Evolutionary conservation across 2,329 filamentous ascomycete genomes (phyloP).

Genomic region (Ambrosiella cleistominuta): DNA sequence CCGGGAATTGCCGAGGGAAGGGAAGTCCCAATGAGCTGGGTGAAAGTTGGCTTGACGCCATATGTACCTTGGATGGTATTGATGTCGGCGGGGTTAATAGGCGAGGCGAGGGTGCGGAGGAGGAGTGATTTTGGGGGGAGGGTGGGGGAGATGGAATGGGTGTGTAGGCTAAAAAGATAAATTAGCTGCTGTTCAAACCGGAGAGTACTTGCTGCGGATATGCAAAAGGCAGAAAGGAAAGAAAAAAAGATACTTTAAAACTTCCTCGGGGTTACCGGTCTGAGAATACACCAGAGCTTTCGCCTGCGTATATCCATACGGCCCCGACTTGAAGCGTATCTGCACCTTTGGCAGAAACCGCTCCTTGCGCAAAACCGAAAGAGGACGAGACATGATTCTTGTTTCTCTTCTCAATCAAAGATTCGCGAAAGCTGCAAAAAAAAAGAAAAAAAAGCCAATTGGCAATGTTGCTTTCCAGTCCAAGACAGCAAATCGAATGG

Average conservation of each 20-base stretch:
- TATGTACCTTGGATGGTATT: slow-evolving; percentile 97
- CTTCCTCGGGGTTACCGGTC: slow-evolving; percentile 57
- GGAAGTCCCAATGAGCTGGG: slow-evolving; percentile 55
- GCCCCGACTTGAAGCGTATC: slow-evolving; percentile 36
- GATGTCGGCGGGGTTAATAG: slow-evolving; percentile 94
- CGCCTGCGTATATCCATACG: slow-evolving; percentile 69
- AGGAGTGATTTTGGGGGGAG: slow-evolving; percentile 50
- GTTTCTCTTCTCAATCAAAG: neutral
- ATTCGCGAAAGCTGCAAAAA: neutral
- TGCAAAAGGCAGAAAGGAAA: neutral
- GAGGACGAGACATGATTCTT: slow-evolving; percentile 1
- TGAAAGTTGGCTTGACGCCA: slow-evolving; percentile 66
- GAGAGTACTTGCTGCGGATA: neutral
- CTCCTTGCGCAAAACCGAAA: neutral
- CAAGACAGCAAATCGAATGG: no score
- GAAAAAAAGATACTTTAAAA: slow-evolving; percentile 34
- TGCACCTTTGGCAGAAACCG: slow-evolving; percentile 14
- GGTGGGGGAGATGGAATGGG: slow-evolving; percentile 58
- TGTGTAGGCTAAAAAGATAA: slow-evolving; percentile 37
- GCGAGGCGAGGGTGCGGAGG: slow-evolving; percentile 72
- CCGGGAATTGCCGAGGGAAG: slow-evolving; percentile 63
- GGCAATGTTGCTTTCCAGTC: neutral
- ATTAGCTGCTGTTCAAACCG: neutral
- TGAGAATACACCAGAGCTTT: slow-evolving; percentile 64
- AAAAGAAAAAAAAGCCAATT: neutral